phyloP scores from a whole-genome alignment of 2,329 filamentous ascomycete species.

The Neoscytalidium dimidiatum region DNA sequence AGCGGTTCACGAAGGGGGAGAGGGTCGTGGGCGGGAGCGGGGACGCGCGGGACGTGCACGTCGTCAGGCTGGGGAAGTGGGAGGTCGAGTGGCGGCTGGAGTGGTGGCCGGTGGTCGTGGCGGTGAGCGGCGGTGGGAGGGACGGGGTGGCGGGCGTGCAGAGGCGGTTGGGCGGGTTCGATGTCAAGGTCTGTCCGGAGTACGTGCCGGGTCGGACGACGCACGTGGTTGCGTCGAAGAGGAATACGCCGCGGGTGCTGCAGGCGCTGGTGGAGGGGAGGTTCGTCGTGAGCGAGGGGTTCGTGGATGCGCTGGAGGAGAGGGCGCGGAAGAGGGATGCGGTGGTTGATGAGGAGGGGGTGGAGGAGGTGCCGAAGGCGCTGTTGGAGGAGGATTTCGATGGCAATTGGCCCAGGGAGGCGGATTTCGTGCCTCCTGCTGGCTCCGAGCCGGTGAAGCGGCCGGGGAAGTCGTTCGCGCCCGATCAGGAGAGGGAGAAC shows the following conservation, averaged over 20 bases:
- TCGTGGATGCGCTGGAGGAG: constrained; percentile 70
- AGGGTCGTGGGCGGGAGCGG: constrained; percentile 35
- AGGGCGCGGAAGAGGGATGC: constrained; percentile 48
- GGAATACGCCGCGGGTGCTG: constrained; percentile 84
- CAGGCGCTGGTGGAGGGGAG: constrained; percentile 82
- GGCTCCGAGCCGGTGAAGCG: constrained; percentile 75
- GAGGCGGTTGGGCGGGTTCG: constrained; percentile 74
- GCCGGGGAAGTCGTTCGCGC: constrained; percentile 69
- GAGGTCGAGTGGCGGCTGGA: constrained; percentile 60
- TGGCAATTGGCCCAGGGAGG: constrained; percentile 73
- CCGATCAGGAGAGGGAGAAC: constrained; percentile 64
- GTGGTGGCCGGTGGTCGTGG: background rate
- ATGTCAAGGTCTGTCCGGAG: constrained; percentile 79
- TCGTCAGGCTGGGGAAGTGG: constrained; percentile 72
- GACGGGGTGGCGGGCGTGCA: constrained; percentile 51
- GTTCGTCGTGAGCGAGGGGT: constrained; percentile 73
- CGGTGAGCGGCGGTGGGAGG: background rate
- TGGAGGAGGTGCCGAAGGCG: constrained; percentile 52
- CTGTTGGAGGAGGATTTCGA: constrained; percentile 80
- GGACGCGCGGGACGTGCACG: constrained; percentile 61
- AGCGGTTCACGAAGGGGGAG: constrained; percentile 62
- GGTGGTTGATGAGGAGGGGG: constrained; percentile 69
- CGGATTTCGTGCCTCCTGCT: constrained; percentile 69
- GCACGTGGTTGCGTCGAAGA: constrained; percentile 84
- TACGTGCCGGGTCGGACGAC: constrained; percentile 74